phyloP scores from a whole-genome alignment of 164 flowering plant genomes.

The Kingdonia uniflora region DNA sequence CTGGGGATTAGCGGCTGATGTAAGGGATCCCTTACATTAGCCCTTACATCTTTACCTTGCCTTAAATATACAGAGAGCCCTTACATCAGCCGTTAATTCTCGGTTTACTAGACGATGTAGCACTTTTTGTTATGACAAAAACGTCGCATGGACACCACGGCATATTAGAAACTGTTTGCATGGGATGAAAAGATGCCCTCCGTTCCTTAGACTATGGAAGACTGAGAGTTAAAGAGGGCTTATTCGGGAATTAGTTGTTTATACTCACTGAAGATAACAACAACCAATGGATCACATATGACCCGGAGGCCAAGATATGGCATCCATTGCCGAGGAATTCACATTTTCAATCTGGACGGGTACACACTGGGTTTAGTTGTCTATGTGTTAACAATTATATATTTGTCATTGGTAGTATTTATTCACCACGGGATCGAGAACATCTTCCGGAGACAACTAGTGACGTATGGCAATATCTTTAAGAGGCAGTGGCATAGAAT shows the following conservation, averaged over 20 bases:
- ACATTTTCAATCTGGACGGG: no score
- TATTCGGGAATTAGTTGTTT: conserved; percentile 35
- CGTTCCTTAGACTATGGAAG: conserved; percentile 23
- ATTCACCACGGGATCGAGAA: no score
- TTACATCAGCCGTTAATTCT: conserved; percentile 20
- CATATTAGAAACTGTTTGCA: conserved; percentile 28
- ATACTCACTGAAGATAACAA: conserved; percentile 22
- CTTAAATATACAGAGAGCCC: not conserved
- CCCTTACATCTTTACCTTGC: no score
- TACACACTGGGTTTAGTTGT: no score
- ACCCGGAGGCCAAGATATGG: conserved; percentile 30
- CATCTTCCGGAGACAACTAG: no score
- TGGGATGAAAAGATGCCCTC: conserved; percentile 24
- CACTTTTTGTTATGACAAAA: conserved; percentile 29
- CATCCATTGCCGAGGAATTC: no score
- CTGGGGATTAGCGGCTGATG: no score
- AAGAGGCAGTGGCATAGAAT: no score
- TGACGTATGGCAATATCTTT: no score
- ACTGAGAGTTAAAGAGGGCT: conserved; percentile 27
- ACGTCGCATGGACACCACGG: conserved; percentile 37
- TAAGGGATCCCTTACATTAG: no score
- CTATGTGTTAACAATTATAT: no score
- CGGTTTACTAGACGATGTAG: conserved; percentile 37
- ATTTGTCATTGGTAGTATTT: no score
- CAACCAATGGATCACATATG: conserved; percentile 34